Base-by-base conservation (phyloP, 192 early-diverging fungal genomes). In the Kickxella alabastrina region DNA sequence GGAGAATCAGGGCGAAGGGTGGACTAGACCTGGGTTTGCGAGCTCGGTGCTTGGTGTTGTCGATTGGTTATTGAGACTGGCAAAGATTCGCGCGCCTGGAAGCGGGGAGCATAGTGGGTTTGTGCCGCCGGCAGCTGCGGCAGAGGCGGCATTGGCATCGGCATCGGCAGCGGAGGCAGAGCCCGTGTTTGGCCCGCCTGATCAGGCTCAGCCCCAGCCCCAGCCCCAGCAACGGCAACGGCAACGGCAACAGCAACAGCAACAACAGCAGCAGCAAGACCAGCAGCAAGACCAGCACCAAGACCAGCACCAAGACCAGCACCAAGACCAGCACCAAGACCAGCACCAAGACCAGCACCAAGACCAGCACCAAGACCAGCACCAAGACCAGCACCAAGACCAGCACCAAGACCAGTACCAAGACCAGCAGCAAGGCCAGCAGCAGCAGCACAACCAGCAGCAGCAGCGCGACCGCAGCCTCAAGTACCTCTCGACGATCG, bases 401-500 rank as follows among this genome's bases (percentile, higher is more conserved):
- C 13, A 15, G 17, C 41, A 18, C 3, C 17, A 23, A 21, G 18
- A 24, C 4, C 41, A 21, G 10, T 22, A 18, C 7, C 47, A 49
- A n/a, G 31, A 36, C 21, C 34, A 17, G 2, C 5, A 18, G 13
- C 17, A 29, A 6, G 36, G 10, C 13, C 13, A 15, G 17, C 41
- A 18, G 12, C 17, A 23, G 41, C 41, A 24, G 3, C 41, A 21
- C 22, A 23, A 18, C 7, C 47, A 49, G 1, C 47, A 34, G 12
- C 31, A 34, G 47, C 31, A 18, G 18, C 68, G 60, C 15, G 56
- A 62, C 10, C 53, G 56, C 39, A 57, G 72, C 24, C 56, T 41
- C 49, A 75, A 68, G 43, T 75, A 75, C 24, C 48, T 55, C 17
- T 68, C 72, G 2, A 65, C 72, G 12, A 49, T 75, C 27, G 72